Evolutionary conservation across 1,284 basidiomycete species (phyloP), one percentile per base, ranked within the genome.

Genomic region (Thecaphora thlaspeos): DNA sequence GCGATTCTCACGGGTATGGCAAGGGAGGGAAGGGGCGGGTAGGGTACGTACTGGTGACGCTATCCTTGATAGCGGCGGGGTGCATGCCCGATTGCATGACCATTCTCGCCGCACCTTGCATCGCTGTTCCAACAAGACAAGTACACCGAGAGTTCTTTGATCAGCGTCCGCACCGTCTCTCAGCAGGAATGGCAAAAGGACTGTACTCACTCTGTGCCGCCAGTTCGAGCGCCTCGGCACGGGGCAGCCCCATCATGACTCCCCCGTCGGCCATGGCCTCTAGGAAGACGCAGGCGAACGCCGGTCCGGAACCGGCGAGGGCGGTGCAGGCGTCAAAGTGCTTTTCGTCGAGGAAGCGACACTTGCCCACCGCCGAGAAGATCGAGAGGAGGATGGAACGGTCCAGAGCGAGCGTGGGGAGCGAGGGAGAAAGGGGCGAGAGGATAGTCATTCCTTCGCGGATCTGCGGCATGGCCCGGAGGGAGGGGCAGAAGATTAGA

Each of bases 221-320:
- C 47, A 98, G 81, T 77, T 98, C 95, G 36, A 97, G 80, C 4
- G 95, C 93, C 79, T 97, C 94, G 0, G 87, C 84, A 57, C 95
- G 83, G 2, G 95, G 95, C 42, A 99, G 81, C 24, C 95, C 95
- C 95, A 98, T 98, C 95, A 99, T 98, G 40, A 98, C 95, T 28
- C 91, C 95, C 30, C 95, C 95, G 79, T 98, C 95, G 2, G 91
- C 88, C 92, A 99, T 96, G 0, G 95, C 94, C 79, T 99, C 95
- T 56, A 99, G 83, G 71, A 98, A 93, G 43, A 98, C 87, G 66
- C 91, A 92, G 1, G 91, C 91, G 79, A 99, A 98, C 0, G 95
- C 95, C 28, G 95, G 95, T 0, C 95, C 95, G 10, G 90, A 91
- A 2, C 93, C 95, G 17, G 90, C 92, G 4, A 99, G 83, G 10